These are phyloP conservation scores for Geranomyces variabilis DNA, from an alignment of 192 early-diverging fungal species.

Conservation along the genomic window DNA sequence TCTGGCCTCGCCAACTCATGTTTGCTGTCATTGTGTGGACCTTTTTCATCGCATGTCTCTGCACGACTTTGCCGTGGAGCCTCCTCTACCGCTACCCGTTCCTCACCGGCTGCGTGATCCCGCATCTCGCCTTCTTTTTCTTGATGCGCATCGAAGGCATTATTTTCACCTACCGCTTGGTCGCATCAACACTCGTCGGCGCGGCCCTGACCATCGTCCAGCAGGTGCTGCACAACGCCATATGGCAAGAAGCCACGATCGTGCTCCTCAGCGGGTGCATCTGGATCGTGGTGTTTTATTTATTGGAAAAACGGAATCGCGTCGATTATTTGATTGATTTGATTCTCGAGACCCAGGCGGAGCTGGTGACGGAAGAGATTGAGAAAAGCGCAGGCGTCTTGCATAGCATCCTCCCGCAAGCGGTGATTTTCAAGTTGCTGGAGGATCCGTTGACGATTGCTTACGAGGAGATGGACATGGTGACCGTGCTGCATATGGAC, in stretches of 20 bases:
- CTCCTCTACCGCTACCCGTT: conserved; percentile 20
- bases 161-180: conserved; percentile 12
- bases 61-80: conserved; percentile 27
- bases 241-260: conserved; percentile 25
- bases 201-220: conserved; percentile 13
- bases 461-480: conserved; percentile 47
- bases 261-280: conserved; percentile 10
- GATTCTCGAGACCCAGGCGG: conserved; percentile 48
- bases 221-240: conserved; percentile 9
- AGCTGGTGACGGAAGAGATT: conserved; percentile 49
- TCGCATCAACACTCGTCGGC: conserved; percentile 6
- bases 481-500: conserved; percentile 57
- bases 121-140: conserved; percentile 27
- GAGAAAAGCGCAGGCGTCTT: conserved; percentile 45
- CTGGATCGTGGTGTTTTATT: conserved; percentile 24
- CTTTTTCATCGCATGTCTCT: conserved; percentile 8
- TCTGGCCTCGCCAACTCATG: conserved; percentile 13
- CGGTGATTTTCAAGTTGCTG: conserved; percentile 46
- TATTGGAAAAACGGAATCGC: conserved; percentile 19
- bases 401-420: conserved; percentile 51
- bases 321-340: conserved; percentile 40
- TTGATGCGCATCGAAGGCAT: conserved; percentile 38
- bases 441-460: conserved; percentile 46
- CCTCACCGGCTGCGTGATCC: conserved; percentile 22
- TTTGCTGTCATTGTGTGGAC: conserved; percentile 12